These are phyloP conservation scores for Salix koriyanagi DNA, from an alignment of 345 rosid species.

Conservation along the genomic window DNA sequence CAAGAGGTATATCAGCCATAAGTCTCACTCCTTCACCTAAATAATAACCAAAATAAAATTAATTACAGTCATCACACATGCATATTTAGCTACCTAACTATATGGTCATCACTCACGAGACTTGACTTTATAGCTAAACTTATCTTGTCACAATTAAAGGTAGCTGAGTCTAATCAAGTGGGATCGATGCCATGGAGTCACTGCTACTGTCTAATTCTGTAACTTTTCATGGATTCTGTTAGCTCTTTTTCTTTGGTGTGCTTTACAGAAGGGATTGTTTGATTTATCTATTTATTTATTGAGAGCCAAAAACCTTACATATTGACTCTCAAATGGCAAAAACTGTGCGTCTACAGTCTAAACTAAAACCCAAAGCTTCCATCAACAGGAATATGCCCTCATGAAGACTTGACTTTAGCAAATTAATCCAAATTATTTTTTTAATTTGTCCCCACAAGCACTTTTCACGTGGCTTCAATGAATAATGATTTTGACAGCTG, in stretches of 20 bases:
- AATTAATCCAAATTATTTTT: background rate
- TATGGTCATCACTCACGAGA: background rate
- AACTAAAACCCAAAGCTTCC: background rate
- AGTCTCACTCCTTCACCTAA: background rate
- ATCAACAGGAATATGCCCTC: background rate
- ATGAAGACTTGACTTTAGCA: background rate
- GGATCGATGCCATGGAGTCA: background rate
- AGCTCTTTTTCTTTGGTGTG: background rate
- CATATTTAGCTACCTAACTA: background rate
- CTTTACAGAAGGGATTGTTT: background rate
- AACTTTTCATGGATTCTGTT: constrained; percentile 32
- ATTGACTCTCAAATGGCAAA: background rate
- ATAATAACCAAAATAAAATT: background rate
- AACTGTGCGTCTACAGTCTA: background rate
- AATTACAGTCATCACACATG: background rate
- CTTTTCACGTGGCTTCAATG: constrained; percentile 41
- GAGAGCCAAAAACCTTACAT: too few relatives aligned
- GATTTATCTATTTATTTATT: background rate
- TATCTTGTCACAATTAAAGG: constrained; percentile 12
- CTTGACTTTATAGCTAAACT: background rate
- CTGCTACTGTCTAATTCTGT: constrained; percentile 15
- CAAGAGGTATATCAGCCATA: constrained; percentile 29
- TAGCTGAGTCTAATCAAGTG: constrained; percentile 13
- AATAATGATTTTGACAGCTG: background rate
- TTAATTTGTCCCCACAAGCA: constrained; percentile 9